Conservation (phyloP, 208 protist genomes). For the Trypanosoma vivax region DNA sequence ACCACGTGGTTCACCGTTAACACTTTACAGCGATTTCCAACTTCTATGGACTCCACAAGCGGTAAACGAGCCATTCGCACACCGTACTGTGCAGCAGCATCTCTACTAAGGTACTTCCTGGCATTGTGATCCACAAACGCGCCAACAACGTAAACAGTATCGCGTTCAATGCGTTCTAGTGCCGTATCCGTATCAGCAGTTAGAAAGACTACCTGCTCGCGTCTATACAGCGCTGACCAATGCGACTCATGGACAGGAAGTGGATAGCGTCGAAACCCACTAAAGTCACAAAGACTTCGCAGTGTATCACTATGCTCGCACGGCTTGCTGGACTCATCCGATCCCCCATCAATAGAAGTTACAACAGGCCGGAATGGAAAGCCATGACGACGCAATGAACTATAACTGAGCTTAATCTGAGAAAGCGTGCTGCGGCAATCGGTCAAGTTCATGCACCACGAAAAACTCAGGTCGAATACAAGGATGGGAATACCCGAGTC, state of each 20-base stretch:
- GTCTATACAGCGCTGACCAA: slow-evolving; percentile 53
- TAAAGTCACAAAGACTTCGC: slow-evolving; percentile 31
- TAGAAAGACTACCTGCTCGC: slow-evolving; percentile 55
- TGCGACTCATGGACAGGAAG: slow-evolving; percentile 34
- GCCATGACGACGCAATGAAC: slow-evolving; percentile 41
- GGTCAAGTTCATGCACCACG: slow-evolving; percentile 71
- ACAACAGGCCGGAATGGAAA: slow-evolving; percentile 78
- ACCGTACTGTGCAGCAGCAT: slow-evolving; percentile 42
- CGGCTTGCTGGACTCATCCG: slow-evolving; percentile 11
- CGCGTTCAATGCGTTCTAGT: slow-evolving; percentile 42
- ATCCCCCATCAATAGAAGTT: slow-evolving; percentile 48
- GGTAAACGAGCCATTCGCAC: slow-evolving; percentile 74
- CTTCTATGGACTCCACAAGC: slow-evolving; percentile 64
- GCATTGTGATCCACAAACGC: slow-evolving; percentile 88
- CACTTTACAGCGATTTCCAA: slow-evolving; percentile 84
- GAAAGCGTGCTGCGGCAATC: slow-evolving; percentile 78
- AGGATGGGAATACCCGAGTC: slow-evolving; percentile 41
- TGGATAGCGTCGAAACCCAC: slow-evolving; percentile 66
- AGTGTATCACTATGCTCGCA: slow-evolving; percentile 32
- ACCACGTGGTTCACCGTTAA: slow-evolving; percentile 88
- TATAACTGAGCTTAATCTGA: slow-evolving; percentile 86
- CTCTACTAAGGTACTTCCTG: slow-evolving; percentile 64
- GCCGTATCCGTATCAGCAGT: slow-evolving; percentile 69
- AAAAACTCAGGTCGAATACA: slow-evolving; percentile 85
- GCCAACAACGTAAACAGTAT: slow-evolving; percentile 74